Conservation (phyloP, 208 protist species). For the Trypanosoma rangeli region DNA sequence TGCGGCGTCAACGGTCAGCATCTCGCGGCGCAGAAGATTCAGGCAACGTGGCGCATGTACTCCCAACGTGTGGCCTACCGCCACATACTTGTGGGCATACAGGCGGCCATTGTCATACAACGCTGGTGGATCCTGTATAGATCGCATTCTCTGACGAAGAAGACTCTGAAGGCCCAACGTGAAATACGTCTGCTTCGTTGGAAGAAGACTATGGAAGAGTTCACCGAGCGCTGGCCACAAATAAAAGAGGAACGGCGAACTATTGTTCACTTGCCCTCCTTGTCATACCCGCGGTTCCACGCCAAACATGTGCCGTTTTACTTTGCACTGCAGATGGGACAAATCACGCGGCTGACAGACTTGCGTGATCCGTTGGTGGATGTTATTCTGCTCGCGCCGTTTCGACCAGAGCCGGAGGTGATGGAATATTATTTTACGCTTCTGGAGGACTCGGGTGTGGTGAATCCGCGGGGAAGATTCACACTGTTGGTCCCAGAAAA, state of each 20-base stretch:
- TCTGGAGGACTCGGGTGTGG: constrained; percentile 65
- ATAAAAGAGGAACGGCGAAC: constrained; percentile 59
- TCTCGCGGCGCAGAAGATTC: constrained; percentile 83
- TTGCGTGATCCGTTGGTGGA: constrained; percentile 81
- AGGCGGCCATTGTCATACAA: constrained; percentile 82
- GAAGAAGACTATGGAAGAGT: constrained; percentile 84
- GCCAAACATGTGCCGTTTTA: constrained; percentile 82
- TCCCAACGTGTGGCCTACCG: constrained; percentile 75
- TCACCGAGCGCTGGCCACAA: constrained; percentile 59
- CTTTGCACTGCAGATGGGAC: constrained; percentile 65
- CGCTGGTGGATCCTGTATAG: constrained; percentile 80
- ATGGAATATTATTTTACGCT: constrained; percentile 79
- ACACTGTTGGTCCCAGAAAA: constrained; percentile 86
- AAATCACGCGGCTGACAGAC: constrained; percentile 83
- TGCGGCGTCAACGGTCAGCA: constrained; percentile 59
- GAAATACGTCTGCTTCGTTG: constrained; percentile 68
- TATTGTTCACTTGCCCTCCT: constrained; percentile 87
- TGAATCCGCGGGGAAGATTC: constrained; percentile 53
- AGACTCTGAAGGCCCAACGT: constrained; percentile 52
- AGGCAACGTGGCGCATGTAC: constrained; percentile 90
- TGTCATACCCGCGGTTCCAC: constrained; percentile 82
- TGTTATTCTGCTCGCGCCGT: constrained; percentile 75
- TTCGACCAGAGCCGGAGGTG: constrained; percentile 74
- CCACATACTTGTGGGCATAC: constrained; percentile 75
- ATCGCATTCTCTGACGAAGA: constrained; percentile 68